Conservation (phyloP, 2,329 filamentous ascomycete species). For the Trichoderma sp. region DNA sequence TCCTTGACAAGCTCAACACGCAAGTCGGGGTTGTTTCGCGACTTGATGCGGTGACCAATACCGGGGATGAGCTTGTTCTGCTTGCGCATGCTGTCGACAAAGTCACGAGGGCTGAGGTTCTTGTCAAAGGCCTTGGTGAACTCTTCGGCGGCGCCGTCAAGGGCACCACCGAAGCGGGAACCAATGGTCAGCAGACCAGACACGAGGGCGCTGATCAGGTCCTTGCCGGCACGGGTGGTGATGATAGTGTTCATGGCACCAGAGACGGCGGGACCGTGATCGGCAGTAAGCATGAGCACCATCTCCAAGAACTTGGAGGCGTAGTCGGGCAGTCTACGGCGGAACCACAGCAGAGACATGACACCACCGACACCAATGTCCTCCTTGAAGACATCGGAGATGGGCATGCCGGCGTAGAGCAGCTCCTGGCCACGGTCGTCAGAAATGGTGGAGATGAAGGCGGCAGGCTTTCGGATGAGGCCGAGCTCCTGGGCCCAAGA, state of each 20-base stretch:
- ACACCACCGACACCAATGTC: conserved; percentile 99
- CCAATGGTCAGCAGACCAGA: conserved; percentile 97
- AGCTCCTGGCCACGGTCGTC: conserved; percentile 99
- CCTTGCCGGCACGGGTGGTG: conserved; percentile 98
- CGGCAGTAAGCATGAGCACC: conserved; percentile 99
- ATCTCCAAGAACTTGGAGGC: conserved; percentile 99
- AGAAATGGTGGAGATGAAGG: conserved; percentile 99
- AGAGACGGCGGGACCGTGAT: conserved; percentile 97
- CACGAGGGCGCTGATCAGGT: conserved; percentile 92
- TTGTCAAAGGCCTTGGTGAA: conserved; percentile 98
- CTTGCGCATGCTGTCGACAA: conserved; percentile 98
- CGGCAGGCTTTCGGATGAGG: conserved; percentile 98
- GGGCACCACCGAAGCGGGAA: conserved; percentile 95
- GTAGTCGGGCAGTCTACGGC: conserved; percentile 89
- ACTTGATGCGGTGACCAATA: conserved; percentile 99
- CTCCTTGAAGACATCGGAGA: conserved; percentile 99
- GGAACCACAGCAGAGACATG: conserved; percentile 99
- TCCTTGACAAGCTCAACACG: conserved; percentile 99
- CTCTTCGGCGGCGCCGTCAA: conserved; percentile 96
- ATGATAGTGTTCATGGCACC: conserved; percentile 99
- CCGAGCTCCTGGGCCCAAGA: conserved; percentile 99
- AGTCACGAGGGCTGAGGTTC: conserved; percentile 96
- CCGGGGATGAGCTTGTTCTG: conserved; percentile 99
- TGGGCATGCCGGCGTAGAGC: conserved; percentile 97
- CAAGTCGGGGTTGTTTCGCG: conserved; percentile 98